Conservation (phyloP, 768 basidiomycete species). For the Suillus brevipes region DNA sequence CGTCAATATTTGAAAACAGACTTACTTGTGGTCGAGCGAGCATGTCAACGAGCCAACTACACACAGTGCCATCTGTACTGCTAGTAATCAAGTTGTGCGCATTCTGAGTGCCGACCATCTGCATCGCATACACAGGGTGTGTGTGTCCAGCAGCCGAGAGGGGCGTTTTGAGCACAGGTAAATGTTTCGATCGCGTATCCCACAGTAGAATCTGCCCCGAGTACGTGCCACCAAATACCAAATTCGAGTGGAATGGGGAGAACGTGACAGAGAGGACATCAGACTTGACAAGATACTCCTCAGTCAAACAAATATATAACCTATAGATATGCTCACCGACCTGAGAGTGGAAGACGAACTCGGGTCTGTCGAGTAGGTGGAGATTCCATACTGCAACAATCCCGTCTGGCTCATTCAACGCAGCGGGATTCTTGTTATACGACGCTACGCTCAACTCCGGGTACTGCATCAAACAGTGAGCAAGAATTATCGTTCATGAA, state of each 20-base stretch:
- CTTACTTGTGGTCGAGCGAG: constrained; percentile 92
- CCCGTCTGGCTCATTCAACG: constrained; percentile 94
- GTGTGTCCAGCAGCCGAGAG: constrained; percentile 96
- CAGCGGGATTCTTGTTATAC: constrained; percentile 96
- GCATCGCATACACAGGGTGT: constrained; percentile 98
- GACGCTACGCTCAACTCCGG: constrained; percentile 94
- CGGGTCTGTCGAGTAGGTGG: constrained; percentile 91
- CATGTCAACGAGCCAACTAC: constrained; percentile 99
- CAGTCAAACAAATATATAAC: background rate
- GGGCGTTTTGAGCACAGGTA: constrained; percentile 96
- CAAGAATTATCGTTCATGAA: constrained; percentile 1
- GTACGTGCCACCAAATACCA: constrained; percentile 98
- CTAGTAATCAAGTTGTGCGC: constrained; percentile 96
- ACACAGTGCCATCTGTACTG: constrained; percentile 96
- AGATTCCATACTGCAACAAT: constrained; percentile 98
- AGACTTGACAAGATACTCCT: constrained; percentile 54
- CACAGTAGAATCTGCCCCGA: constrained; percentile 97
- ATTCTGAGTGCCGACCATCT: constrained; percentile 98
- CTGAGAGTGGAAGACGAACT: constrained; percentile 98
- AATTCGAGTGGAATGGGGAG: constrained; percentile 96
- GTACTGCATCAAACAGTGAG: constrained; percentile 54
- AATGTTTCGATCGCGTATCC: constrained; percentile 96
- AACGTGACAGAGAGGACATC: constrained; percentile 97
- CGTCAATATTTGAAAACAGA: background rate
- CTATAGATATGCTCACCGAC: constrained; percentile 44